Base-by-base conservation (phyloP, 1,139 yeast genomes). In the Meyerozyma athensensis region DNA sequence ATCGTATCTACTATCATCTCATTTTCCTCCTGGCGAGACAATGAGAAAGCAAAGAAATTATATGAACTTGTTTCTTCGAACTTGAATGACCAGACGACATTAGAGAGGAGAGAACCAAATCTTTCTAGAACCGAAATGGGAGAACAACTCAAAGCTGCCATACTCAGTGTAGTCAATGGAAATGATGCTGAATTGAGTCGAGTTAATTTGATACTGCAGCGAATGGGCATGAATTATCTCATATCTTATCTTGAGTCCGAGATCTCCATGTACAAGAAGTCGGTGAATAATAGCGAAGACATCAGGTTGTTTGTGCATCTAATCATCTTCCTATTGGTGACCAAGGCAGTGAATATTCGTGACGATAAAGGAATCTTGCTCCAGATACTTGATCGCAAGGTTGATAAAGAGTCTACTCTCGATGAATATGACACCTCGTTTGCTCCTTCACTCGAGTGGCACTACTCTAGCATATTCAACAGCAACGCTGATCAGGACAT, bases 381-480 rank as follows among this genome's bases (percentile, higher is more conserved):
- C 4, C 13, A n/a, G 6, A 28, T 7, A 8, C 18, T 16, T 18
- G 32, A 28, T 4, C 8, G 7, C 10, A 14, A 28, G 9, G 32
- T 20, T 8, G 19, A 8, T 26, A 32, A 22, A 12, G 7, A 30
- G 24, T 17, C 31, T 2, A 24, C 19, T 13, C 7, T 3, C 9
- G 26, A 16, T 10, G 19, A 14, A 9, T 18, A 10, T 26, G 35
- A 38, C 10, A 26, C 16, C 5, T 17, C 33, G 14, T 47, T 45
- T 22, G 13, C 32, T 6, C 22, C 39, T 5, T 31, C 45, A 4
- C 40, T 45, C 26, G 47, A 43, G 19, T 35, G 39, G 22, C 50
- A 47, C 37, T 40, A 37, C 34, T 41, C 47, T 18, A 38, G 45
- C 8, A 42, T 47, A 4, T 47, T 47, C 36, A 42, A 45, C 21